A percentile compares a stretch with the other conserved stretches of the same genome.
phyloP scores from a whole-genome alignment of 371 early-diverging fungal species.

The Entomophthora muscae region DNA sequence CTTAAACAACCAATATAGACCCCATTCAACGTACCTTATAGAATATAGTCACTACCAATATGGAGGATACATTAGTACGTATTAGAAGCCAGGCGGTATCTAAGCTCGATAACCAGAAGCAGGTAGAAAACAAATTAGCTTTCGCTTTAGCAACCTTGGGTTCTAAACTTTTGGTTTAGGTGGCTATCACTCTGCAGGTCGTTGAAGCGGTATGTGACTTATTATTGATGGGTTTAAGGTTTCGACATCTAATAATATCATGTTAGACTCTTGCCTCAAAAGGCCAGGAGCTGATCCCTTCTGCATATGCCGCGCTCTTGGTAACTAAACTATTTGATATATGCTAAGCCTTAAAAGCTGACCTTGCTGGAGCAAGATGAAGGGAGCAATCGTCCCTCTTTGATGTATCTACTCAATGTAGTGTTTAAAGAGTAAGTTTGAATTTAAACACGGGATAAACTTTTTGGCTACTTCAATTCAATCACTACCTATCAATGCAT shows the following conservation, averaged over 20 bases:
- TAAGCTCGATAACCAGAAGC: constrained; percentile 66
- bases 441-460: too few relatives aligned
- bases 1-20: too few relatives aligned
- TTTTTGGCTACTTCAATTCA: too few relatives aligned
- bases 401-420: constrained; percentile 62
- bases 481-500: too few relatives aligned
- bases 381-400: constrained; percentile 40
- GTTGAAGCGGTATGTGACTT: constrained; percentile 67
- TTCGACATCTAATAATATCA: not conserved
- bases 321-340: constrained; percentile 19
- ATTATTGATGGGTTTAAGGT: not conserved
- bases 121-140: constrained; percentile 17
- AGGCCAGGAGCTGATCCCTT: constrained; percentile 36
- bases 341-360: too few relatives aligned
- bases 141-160: not conserved
- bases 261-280: constrained; percentile 59
- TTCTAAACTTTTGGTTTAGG: constrained; percentile 12
- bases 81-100: constrained; percentile 47
- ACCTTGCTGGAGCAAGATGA: constrained; percentile 34
- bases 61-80: constrained; percentile 29
- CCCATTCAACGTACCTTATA: too few relatives aligned
- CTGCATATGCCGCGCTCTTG: constrained; percentile 81
- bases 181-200: constrained; percentile 62
- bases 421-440: constrained; percentile 59
- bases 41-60: too few relatives aligned